Evolutionary conservation across 768 basidiomycete species (phyloP).

Genomic region (Coprinopsis sp.): DNA sequence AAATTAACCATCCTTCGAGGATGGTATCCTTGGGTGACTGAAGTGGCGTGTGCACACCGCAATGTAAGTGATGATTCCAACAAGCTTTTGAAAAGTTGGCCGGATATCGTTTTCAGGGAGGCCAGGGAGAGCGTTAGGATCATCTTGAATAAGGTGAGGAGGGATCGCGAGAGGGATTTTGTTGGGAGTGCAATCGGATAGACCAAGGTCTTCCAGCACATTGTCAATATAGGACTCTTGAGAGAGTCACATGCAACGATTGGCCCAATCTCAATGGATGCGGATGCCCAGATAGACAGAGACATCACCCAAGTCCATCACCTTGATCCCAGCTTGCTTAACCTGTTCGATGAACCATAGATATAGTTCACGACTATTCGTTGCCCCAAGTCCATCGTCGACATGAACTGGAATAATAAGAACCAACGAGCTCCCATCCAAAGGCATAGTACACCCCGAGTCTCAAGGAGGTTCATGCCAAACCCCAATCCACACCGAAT

Average conservation of each 20-base stretch:
- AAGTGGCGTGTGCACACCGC: too few species aligned
- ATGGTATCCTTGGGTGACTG: too few species aligned
- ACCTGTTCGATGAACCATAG: conserved; percentile 15
- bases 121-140: conserved; percentile 12
- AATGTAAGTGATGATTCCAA: conserved; percentile 25
- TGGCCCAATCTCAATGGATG: conserved; percentile 9
- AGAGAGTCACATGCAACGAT: conserved; percentile 6
- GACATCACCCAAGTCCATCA: conserved; percentile 14
- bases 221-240: conserved; percentile 9
- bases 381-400: conserved; percentile 20
- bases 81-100: conserved; percentile 15
- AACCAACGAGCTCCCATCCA: conserved; percentile 9
- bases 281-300: conserved; percentile 8
- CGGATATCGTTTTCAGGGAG: conserved; percentile 13
- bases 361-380: conserved; percentile 16
- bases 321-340: neutral
- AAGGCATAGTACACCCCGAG: conserved; percentile 13
- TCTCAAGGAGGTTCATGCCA: conserved; percentile 16
- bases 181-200: conserved; percentile 12
- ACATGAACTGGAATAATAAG: conserved; percentile 24
- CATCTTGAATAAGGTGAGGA: neutral
- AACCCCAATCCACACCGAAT: conserved; percentile 18
- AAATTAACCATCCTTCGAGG: too few species aligned
- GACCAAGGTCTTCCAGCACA: conserved; percentile 9
- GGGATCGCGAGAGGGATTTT: conserved; percentile 2